phyloP scores from a whole-genome alignment of 768 basidiomycete species.

The Exidia glandulosa region DNA sequence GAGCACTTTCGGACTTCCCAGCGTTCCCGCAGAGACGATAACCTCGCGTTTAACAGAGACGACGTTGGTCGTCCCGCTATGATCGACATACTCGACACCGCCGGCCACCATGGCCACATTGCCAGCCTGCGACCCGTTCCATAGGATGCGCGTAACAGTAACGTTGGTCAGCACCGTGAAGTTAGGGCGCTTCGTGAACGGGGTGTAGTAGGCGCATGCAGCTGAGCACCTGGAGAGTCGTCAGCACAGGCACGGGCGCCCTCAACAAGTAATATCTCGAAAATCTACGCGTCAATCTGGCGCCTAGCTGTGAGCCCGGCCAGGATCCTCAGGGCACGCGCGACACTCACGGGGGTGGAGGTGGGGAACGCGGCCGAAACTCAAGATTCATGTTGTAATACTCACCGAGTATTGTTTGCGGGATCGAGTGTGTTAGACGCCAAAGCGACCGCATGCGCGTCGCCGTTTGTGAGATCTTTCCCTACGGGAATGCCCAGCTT shows the following conservation, averaged over 20 bases:
- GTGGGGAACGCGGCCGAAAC: too few relatives aligned
- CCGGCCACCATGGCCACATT: background rate
- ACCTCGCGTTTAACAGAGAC: conserved; percentile 30
- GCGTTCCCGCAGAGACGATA: conserved; percentile 14
- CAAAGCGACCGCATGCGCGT: background rate
- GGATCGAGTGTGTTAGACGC: background rate
- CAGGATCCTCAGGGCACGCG: background rate
- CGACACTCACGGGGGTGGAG: background rate
- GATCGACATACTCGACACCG: conserved; percentile 4
- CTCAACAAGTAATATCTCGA: too few relatives aligned
- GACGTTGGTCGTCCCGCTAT: conserved; percentile 14
- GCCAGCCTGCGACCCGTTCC: background rate
- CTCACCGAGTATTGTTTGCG: background rate
- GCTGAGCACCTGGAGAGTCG: background rate
- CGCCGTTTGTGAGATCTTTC: conserved; percentile 4
- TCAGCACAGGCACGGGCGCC: background rate
- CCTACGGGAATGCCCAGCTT: conserved; percentile 1
- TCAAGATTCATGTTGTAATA: too few relatives aligned
- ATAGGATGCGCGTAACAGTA: conserved; percentile 3
- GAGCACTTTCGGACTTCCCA: conserved; percentile 16
- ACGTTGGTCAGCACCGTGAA: conserved; percentile 2
- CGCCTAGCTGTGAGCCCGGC: too few relatives aligned
- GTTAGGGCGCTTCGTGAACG: background rate
- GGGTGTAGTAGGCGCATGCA: conserved; percentile 1
- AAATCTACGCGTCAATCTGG: too few relatives aligned